Conservation (phyloP, 106 monocot species). For the Dioscorea dumetorum region DNA sequence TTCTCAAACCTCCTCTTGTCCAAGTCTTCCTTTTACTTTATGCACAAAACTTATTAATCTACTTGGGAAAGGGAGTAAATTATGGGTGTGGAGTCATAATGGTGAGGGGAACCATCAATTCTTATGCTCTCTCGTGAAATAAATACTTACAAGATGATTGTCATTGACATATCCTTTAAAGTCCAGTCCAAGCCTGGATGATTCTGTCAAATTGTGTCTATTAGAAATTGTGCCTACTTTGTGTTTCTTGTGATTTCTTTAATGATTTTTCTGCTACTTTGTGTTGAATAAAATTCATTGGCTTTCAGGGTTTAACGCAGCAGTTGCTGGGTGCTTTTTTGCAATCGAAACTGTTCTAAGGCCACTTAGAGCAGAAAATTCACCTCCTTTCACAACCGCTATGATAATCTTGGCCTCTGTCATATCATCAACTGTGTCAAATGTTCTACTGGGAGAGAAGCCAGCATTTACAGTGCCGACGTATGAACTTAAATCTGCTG, state of each 20-base stretch:
- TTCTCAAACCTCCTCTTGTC: neutral
- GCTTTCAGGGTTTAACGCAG: constrained; percentile 87
- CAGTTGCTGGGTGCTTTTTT: constrained; percentile 98
- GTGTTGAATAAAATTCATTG: constrained; percentile 3
- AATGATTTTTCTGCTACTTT: neutral
- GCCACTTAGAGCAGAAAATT: constrained; percentile 89
- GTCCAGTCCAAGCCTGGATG: neutral
- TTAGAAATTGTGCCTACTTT: neutral
- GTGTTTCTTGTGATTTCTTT: neutral
- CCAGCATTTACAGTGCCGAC: constrained; percentile 92
- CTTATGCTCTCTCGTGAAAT: no score
- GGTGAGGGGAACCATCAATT: no score
- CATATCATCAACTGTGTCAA: constrained; percentile 94
- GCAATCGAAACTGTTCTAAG: constrained; percentile 94
- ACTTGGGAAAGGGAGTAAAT: no score
- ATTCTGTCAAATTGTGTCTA: neutral
- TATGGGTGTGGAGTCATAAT: no score
- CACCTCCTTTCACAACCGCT: constrained; percentile 95
- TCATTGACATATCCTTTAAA: no score
- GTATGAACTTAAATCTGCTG: constrained; percentile 99
- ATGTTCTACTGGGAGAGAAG: constrained; percentile 84
- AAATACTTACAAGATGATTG: no score
- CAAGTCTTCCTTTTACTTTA: no score
- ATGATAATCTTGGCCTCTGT: constrained; percentile 98
- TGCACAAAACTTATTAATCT: no score